Evolutionary conservation across 139 green algal species (phyloP), one percentile per base, ranked within the genome.

Genomic region (Nannochloris sp.): DNA sequence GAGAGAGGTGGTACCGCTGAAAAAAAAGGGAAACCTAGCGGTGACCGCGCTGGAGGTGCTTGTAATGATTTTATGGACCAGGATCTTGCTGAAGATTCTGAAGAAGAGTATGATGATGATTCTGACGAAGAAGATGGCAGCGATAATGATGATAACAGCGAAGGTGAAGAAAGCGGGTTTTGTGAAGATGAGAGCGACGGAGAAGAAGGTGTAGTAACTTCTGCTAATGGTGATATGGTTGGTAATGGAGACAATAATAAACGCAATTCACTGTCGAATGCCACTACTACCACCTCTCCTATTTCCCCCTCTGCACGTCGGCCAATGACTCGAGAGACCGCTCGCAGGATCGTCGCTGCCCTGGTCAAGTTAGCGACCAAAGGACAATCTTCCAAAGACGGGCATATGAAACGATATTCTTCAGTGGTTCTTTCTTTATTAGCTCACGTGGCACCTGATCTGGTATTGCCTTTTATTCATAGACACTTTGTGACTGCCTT

Each of bases 351-450:
- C 36, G 73, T 85, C 9, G 44, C 35, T 10, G 56, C 72, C 8
- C 32, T 85, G n/a, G 34, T 89, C n/a, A 75, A 68, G 23, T 70
- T 96, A 60, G 83, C 88, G 7, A 62, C 69, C 19, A 76, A 83
- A 24, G 89, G 78, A 9, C 88, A 95, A 73, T 95, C 84, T 76
- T 82, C 74, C 61, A 96, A 96, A 72, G 68, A 81, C 47, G 61
- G 61, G 37, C 48, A 54, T 13, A 30, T 73, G 12, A 58, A 76
- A 2, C 68, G 67, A 30, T 60, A 37, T 15, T 73, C 81, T 0
- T 82, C 64, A 57, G 65, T 66, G 6, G 72, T 72, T 1, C 64
- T 93, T 44, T 65, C 67, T 15, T 55, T 68, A 9, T 69, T 94
- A 55, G 83, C 90, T 3, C 83, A 92, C 61, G 23, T 94, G 23